Conservation (phyloP, 1,284 basidiomycete species). For the Athelia psychrophila region DNA sequence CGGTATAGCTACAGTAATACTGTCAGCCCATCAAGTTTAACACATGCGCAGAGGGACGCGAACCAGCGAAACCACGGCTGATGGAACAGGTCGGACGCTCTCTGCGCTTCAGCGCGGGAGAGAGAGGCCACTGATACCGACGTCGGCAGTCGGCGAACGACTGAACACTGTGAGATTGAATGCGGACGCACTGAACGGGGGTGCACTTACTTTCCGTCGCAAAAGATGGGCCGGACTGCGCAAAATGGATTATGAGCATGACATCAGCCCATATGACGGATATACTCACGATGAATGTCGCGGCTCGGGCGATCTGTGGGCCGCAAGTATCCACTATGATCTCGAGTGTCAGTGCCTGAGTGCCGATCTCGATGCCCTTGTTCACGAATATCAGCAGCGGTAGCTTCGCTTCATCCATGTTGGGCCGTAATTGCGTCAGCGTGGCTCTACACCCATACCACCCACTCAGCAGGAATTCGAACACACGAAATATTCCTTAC, state of each 20-base stretch:
- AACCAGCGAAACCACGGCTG: constrained; percentile 87
- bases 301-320: constrained; percentile 62
- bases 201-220: constrained; percentile 75
- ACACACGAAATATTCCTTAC: too few relatives aligned
- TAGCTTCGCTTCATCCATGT: constrained; percentile 47
- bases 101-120: constrained; percentile 67
- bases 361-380: constrained; percentile 80
- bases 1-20: constrained; percentile 57
- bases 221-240: constrained; percentile 81
- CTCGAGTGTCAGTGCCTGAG: constrained; percentile 76
- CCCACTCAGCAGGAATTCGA: not conserved
- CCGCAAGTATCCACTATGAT: constrained; percentile 84
- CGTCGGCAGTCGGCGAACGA: constrained; percentile 77
- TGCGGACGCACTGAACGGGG: not conserved
- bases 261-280: not conserved
- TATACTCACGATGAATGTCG: constrained; percentile 73
- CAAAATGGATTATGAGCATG: too few relatives aligned
- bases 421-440: constrained; percentile 48
- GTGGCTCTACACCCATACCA: constrained; percentile 35
- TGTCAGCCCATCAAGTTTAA: not conserved
- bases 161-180: constrained; percentile 33
- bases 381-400: constrained; percentile 85
- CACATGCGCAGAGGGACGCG: constrained; percentile 13
- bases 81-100: constrained; percentile 72
- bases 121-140: constrained; percentile 82